Evolutionary conservation across 176 grass and related monocot genomes (phyloP).

Genomic region (Raddia guianensis): DNA sequence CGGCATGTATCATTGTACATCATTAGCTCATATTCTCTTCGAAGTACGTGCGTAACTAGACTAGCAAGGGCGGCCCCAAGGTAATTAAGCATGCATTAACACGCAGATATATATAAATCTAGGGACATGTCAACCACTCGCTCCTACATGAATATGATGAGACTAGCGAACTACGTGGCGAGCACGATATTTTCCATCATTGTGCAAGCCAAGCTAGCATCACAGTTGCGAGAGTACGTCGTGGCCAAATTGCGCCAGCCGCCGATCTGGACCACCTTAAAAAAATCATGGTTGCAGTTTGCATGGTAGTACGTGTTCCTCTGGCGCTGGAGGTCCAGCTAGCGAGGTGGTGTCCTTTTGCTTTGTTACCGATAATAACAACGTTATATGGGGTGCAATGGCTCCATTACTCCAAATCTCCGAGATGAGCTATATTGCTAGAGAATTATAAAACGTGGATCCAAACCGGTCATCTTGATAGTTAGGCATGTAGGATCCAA

Average conservation of each 20-base stretch:
- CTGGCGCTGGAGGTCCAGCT: not conserved
- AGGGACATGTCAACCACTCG: constrained; percentile 22
- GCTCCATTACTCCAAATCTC: not conserved
- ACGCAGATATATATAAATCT: not conserved
- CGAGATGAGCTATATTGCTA: too few relatives aligned
- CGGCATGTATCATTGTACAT: constrained; percentile 18
- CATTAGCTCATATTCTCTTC: constrained; percentile 10
- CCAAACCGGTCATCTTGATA: not conserved
- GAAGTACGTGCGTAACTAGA: not conserved
- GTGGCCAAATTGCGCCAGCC: not conserved
- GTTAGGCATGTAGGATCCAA: not conserved
- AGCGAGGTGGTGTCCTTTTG: not conserved
- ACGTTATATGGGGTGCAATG: not conserved
- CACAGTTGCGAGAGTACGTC: not conserved
- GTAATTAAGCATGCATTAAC: not conserved
- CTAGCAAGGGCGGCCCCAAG: not conserved
- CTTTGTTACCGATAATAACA: not conserved
- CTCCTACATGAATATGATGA: constrained; percentile 2
- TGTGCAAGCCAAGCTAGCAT: not conserved
- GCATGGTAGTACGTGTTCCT: not conserved
- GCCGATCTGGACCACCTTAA: constrained; percentile 8
- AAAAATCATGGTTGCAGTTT: not conserved
- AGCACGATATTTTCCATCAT: not conserved
- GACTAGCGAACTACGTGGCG: not conserved
- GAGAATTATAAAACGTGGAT: not conserved